Evolutionary conservation across 1,139 yeast species (phyloP).

Genomic region (Suhomyces panamericanus): DNA sequence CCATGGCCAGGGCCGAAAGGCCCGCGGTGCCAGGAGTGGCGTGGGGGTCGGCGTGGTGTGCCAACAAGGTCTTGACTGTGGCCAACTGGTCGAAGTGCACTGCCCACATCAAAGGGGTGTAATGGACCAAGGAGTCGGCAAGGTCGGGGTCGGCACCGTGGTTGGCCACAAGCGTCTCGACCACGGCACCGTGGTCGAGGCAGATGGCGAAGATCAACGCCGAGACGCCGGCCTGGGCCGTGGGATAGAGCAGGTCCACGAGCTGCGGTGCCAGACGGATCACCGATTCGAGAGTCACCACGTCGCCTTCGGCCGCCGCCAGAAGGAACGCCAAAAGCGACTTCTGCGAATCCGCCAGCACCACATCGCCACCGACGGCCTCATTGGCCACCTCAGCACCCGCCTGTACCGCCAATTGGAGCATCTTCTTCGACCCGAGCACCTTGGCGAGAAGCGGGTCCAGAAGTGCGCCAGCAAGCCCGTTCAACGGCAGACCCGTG

Average conservation of each 20-base stretch:
- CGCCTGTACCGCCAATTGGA: constrained; percentile 10
- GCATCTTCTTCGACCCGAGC: constrained; percentile 41
- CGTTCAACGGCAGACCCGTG: constrained; percentile 9
- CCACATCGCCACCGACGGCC: constrained; percentile 10
- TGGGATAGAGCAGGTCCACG: constrained; percentile 33
- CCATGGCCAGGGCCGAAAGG: constrained; percentile 36
- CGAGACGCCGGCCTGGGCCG: constrained; percentile 45
- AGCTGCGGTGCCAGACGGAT: constrained; percentile 31
- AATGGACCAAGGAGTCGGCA: constrained; percentile 34
- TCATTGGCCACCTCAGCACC: too few species aligned
- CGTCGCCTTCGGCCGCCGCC: constrained; percentile 56
- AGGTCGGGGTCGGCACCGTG: constrained; percentile 43
- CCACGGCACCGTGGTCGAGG: constrained; percentile 44
- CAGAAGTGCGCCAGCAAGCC: constrained; percentile 18
- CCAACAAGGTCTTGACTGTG: constrained; percentile 35
- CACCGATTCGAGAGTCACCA: constrained; percentile 41
- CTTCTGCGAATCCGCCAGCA: constrained; percentile 11
- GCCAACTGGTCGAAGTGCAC: constrained; percentile 41
- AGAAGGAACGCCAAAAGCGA: constrained; percentile 21
- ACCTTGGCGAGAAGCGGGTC: constrained; percentile 47
- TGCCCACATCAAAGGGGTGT: constrained; percentile 53
- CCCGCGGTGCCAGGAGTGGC: constrained; percentile 30
- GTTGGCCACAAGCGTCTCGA: constrained; percentile 41
- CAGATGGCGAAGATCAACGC: constrained; percentile 56
- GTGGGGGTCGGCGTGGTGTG: constrained; percentile 45